Base-by-base conservation (phyloP, 169 alveolate species). In the Babesia gibsoni region DNA sequence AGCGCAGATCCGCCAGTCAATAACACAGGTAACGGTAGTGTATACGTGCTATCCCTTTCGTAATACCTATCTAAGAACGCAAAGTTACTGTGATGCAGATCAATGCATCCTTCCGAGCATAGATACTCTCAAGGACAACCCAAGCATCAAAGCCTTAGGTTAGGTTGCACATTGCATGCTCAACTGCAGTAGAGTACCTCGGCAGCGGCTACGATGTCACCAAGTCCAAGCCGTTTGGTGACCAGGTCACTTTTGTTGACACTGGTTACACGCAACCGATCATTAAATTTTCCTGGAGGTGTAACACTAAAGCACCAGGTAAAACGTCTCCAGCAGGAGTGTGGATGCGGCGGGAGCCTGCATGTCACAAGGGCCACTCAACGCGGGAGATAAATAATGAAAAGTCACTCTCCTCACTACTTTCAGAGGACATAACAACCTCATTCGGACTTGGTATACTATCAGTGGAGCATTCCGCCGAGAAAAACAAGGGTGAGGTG, bases 201-300 rank as follows among this genome's bases (percentile, higher is more conserved):
- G 87, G 87, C n/a, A 33, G 48, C 23, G 87, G 87, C 12, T 78
- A 78, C 52, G 64, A 78, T 42, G 46, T 43, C 39, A 52, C 57
- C 18, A 46, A 67, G 49, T 22, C 77, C 10, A 32, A 16, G 50
- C 81, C 87, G 6, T 52, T 78, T 58, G 87, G 87, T 29, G 77
- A 78, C 33, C 82, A 56, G 14, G 73, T 48, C 36, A 57, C 41
- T n/a, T 45, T 35, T 36, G 52, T 78, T 8, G 83, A 78, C 64
- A 49, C 67, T 4, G 87, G 82, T 48, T 78, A 67, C 72, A 67
- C 63, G n/a, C 73, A 66, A 35, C 87, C 87, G 0, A 64, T 78
- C 5, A 45, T 78, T 0, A 20, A 67, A 23, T 78, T 78, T 53
- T 29, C 41, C 9, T 53, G 68, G 65, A 25, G 20, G 6, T 20